Conservation (phyloP, 1,139 yeast species). For the Insectozyma bohioensis region DNA sequence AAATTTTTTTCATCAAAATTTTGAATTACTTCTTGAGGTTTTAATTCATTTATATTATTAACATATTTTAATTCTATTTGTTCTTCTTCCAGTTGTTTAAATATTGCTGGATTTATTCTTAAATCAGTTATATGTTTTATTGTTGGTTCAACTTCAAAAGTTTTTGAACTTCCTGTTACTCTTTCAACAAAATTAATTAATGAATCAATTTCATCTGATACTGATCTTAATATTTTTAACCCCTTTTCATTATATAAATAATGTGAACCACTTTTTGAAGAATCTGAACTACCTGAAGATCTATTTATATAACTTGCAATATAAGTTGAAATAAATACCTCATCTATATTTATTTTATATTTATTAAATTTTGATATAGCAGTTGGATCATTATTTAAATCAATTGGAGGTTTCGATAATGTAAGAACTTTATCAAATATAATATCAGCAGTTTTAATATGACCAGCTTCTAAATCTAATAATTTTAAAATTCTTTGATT, state of each 20-base stretch:
- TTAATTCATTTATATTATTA: constrained; percentile 6
- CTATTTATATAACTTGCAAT: constrained; percentile 33
- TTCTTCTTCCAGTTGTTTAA: neutral
- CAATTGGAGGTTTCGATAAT: constrained; percentile 33
- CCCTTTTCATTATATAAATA: constrained; percentile 26
- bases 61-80: constrained; percentile 3
- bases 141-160: constrained; percentile 1
- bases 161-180: constrained; percentile 6
- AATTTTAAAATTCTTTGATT: constrained; percentile 23
- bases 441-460: constrained; percentile 28
- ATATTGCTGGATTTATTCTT: constrained; percentile 14
- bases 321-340: constrained; percentile 27
- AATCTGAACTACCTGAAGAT: constrained; percentile 27
- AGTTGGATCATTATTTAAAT: neutral
- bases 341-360: constrained; percentile 10
- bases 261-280: constrained; percentile 25
- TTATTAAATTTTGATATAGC: constrained; percentile 5
- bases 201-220: constrained; percentile 28
- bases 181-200: constrained; percentile 18
- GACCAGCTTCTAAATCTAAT: constrained; percentile 29
- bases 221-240: constrained; percentile 9
- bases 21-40: constrained; percentile 17
- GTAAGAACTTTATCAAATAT: constrained; percentile 27
- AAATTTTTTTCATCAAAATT: constrained; percentile 12
- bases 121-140: constrained; percentile 17